Evolutionary conservation across 106 monocot species (phyloP).

Genomic region (Allium cepa): DNA sequence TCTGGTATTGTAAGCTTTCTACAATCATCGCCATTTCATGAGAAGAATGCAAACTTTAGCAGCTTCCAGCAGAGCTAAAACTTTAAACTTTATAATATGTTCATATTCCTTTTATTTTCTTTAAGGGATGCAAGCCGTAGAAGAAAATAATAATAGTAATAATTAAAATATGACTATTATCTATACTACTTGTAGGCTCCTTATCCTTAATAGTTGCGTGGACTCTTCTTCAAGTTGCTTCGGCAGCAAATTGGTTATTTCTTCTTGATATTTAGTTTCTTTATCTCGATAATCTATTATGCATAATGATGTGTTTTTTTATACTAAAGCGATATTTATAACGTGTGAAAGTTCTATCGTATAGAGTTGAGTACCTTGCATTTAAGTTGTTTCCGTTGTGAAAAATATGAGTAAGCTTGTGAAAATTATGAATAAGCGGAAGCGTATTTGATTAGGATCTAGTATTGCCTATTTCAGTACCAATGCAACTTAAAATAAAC

Average conservation of each 20-base stretch:
- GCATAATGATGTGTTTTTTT: not conserved
- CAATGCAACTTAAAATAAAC: no score
- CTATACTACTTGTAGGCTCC: slow-evolving; percentile 1
- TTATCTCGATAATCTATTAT: slow-evolving; percentile 57
- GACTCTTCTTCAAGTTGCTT: slow-evolving; percentile 57
- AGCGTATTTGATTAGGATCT: no score
- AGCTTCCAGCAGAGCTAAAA: slow-evolving; percentile 27
- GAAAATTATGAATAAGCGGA: no score
- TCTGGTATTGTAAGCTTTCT: slow-evolving; percentile 36
- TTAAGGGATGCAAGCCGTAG: slow-evolving; percentile 23
- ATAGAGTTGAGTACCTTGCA: slow-evolving; percentile 15
- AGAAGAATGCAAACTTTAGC: slow-evolving; percentile 15
- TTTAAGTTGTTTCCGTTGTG: slow-evolving; percentile 28
- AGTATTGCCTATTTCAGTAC: no score
- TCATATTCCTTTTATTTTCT: slow-evolving; percentile 32
- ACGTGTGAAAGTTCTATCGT: not conserved
- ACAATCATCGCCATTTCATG: slow-evolving; percentile 25
- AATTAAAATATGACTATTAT: no score
- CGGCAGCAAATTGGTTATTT: slow-evolving; percentile 67
- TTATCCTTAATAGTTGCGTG: slow-evolving; percentile 37
- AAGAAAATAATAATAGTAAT: not conserved
- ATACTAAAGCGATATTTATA: not conserved
- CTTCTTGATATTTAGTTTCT: slow-evolving; percentile 36
- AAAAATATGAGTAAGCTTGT: no score
- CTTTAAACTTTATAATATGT: slow-evolving; percentile 36